phyloP scores from a whole-genome alignment of 1,139 yeast genomes.

The Blastobotrys raffinosifermentans region DNA sequence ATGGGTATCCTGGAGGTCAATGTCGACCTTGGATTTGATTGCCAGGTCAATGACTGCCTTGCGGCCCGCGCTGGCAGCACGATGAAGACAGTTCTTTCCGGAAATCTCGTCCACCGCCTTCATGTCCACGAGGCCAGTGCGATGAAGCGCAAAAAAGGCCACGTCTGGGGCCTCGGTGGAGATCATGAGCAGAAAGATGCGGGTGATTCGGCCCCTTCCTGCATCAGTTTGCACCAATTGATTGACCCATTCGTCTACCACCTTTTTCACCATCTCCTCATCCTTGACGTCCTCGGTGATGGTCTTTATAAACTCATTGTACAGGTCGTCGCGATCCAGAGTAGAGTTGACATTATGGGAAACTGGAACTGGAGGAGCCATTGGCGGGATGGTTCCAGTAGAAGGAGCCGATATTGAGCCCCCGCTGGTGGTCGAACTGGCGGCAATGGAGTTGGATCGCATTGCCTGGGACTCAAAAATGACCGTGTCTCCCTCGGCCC shows the following conservation, averaged over 20 bases:
- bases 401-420: too few relatives aligned
- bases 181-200: constrained; percentile 59
- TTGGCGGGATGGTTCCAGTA: too few relatives aligned
- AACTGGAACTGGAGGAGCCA: not conserved
- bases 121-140: constrained; percentile 36
- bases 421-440: not conserved
- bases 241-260: constrained; percentile 42
- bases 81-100: constrained; percentile 42
- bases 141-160: constrained; percentile 37
- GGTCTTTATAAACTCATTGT: constrained; percentile 59
- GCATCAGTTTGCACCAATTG: constrained; percentile 43
- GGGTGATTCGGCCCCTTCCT: constrained; percentile 47
- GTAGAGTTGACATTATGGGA: constrained; percentile 10
- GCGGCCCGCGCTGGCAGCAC: constrained; percentile 39
- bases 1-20: constrained; percentile 50
- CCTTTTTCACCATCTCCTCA: constrained; percentile 18
- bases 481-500: constrained; percentile 65
- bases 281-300: constrained; percentile 31
- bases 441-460: constrained; percentile 4
- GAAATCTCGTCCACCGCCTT: constrained; percentile 39
- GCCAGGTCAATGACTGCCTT: constrained; percentile 36
- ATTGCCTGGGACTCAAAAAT: constrained; percentile 26
- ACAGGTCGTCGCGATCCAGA: constrained; percentile 49
- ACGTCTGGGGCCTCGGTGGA: constrained; percentile 41
- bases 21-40: constrained; percentile 30